Base-by-base conservation (phyloP, 1,139 yeast species). In the Kurtzmaniella quercitrusa region DNA sequence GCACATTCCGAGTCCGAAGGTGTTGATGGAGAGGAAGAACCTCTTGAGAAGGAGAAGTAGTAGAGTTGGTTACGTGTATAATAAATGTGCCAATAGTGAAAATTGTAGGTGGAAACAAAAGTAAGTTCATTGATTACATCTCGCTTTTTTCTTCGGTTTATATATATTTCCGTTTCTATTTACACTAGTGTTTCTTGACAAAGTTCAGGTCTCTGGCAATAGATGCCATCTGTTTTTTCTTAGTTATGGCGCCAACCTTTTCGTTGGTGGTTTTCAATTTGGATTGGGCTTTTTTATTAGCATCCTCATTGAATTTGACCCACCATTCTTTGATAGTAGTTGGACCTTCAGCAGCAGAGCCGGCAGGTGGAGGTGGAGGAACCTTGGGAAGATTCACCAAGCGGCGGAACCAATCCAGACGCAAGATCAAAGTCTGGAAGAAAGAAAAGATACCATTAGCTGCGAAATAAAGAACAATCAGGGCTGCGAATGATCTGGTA, bases 401-500 rank as follows among this genome's bases (percentile, higher is more conserved):
- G 39, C 67, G 70, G 61, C 97, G 78, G 57, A 86, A 78, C 45
- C 64, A 53, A 40, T 74, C 65, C 50, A 73, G 77, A 57, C 84
- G 81, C 55, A 93, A 73, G 15, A 85, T 54, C 39, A 77, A 58
- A 12, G 93, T 79, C 67, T 91, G 98, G 14, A 78, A 46, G 42
- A 87, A 76, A 0, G 96, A 86, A 51, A 80, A 78, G 12, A 82
- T 54, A 43, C 96, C 88, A 60, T 88, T 88, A 36, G 85, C 80
- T 6, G 94, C 84, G 63, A 93, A 88, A 59, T 89, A 91, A 43
- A 88, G 71, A 52, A 89, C 84, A 33, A 89, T 88, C 22, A 87
- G 95, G 3, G 95, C 80, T 2, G 96, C 84, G 56, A 93, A 76
- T 43, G 83, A 78, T 82, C 86, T 87, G 14, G 98, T 91, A 52